Base-by-base conservation (phyloP, 1,284 basidiomycete genomes). In the Ganoderma lucidum region DNA sequence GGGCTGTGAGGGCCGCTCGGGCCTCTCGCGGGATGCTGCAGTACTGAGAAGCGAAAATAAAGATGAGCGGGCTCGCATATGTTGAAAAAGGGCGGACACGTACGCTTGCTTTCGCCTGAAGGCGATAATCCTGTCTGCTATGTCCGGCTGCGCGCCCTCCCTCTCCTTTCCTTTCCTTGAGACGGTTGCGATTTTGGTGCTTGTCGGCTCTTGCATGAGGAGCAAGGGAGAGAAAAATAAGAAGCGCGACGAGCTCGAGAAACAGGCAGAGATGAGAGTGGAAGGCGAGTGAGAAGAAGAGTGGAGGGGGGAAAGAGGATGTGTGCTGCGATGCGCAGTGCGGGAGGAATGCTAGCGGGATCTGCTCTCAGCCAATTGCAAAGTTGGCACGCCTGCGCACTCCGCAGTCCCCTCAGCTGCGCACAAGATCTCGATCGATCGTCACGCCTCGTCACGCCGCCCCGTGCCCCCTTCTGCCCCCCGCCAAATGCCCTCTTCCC, bases 51-150 rank as follows among this genome's bases (percentile, higher is more conserved):
- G 44, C 58, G 67, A 66, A 45, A 55, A 61, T 39, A 30, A 17
- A 44, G 41, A 44, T 60, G 61, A 61, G 61, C 23, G n/a, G 37
- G 28, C 9, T 45, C 12, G 44, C 19, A 32, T n/a, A 69, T 30
- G 67, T 51, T 66, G 62, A 56, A n/a, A 62, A 61, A 51, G 23
- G 45, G n/a, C 32, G 56, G 23, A 73, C 6, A 84, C 87, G 64
- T 70, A 93, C 92, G 81, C 90, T 62, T 87, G 88, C 72, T 83
- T 86, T 62, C 92, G 84, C 75, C 89, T 87, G n/a, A 90, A 79
- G 6, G 89, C 89, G 69, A 89, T 84, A 51, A 94, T 82, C 71
- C 84, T 86, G 77, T 92, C 88, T 68, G 89, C 90, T 53, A 94
- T 78, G 80, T 93, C 90, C 0, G 90, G 78, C 73, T 78, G 78